phyloP scores from a whole-genome alignment of 768 basidiomycete genomes.

The Xerocomus potaroensis region DNA sequence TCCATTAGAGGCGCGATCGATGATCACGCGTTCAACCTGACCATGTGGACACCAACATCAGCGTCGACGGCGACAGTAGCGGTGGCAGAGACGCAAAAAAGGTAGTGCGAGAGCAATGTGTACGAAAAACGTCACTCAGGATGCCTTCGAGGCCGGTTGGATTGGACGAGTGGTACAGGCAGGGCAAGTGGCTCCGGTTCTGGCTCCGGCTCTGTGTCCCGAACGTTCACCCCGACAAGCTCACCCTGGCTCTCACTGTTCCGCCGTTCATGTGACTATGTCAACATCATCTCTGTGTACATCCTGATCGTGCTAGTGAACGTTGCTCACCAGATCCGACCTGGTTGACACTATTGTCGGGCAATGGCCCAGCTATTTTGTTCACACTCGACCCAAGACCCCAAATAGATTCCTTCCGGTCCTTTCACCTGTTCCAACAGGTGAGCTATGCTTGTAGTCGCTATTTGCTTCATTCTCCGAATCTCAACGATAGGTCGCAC shows the following conservation, averaged over 20 bases:
- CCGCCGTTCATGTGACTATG: constrained; percentile 7
- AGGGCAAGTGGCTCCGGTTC: no score
- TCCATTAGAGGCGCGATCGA: no score
- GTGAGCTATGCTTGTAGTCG: no score
- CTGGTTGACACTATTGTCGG: constrained; percentile 64
- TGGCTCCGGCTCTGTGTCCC: no score
- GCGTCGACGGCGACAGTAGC: background rate
- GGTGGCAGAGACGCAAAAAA: background rate
- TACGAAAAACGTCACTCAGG: constrained; percentile 65
- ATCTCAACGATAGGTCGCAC: constrained; percentile 60
- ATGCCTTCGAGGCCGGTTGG: constrained; percentile 65
- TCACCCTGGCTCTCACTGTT: constrained; percentile 17
- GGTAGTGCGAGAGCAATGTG: constrained; percentile 56
- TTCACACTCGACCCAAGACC: constrained; percentile 69
- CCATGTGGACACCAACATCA: no score
- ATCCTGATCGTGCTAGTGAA: constrained; percentile 53
- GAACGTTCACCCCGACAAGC: no score
- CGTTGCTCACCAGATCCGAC: constrained; percentile 55
- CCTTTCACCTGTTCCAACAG: constrained; percentile 77
- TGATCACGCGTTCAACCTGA: no score
- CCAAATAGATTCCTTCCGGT: constrained; percentile 61
- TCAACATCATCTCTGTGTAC: constrained; percentile 53
- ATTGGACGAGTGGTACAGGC: no score
- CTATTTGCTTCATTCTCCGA: constrained; percentile 71
- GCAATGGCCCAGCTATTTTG: constrained; percentile 49